Evolutionary conservation across 2,329 filamentous ascomycete genomes (phyloP).

Genomic region (Samsoniella hepiali): DNA sequence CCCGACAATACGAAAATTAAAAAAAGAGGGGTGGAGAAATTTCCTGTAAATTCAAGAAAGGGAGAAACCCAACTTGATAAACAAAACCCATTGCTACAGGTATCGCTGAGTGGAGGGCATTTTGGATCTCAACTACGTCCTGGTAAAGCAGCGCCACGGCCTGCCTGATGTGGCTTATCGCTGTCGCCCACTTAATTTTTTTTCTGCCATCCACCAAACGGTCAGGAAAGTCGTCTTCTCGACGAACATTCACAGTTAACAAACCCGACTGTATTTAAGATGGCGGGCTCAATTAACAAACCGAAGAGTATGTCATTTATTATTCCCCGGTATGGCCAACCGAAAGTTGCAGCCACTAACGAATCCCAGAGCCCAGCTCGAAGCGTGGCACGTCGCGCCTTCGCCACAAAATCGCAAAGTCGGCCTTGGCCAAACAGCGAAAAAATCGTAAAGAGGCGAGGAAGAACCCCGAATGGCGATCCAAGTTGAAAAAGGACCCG

Average conservation of each 20-base stretch:
- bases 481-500: constrained; percentile 93
- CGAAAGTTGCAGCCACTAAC: not conserved
- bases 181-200: constrained; percentile 37
- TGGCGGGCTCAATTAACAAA: constrained; percentile 55
- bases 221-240: constrained; percentile 15
- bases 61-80: too few relatives aligned
- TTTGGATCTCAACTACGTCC: not conserved
- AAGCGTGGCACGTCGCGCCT: constrained; percentile 89
- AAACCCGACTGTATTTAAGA: constrained; percentile 29
- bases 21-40: not conserved
- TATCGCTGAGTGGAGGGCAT: not conserved
- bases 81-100: too few relatives aligned
- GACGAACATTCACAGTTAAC: constrained; percentile 23
- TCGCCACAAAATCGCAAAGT: constrained; percentile 94
- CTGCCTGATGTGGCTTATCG: constrained; percentile 5
- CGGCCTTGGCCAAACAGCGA: constrained; percentile 82
- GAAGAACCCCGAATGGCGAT: constrained; percentile 96
- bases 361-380: constrained; percentile 75
- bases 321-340: too few relatives aligned
- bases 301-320: constrained; percentile 45
- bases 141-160: not conserved
- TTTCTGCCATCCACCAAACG: constrained; percentile 24
- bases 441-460: constrained; percentile 87
- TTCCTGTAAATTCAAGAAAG: too few relatives aligned
- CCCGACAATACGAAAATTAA: not conserved